Evolutionary conservation across 192 early-diverging fungal species (phyloP).

Genomic region (Thamnidium elegans): DNA sequence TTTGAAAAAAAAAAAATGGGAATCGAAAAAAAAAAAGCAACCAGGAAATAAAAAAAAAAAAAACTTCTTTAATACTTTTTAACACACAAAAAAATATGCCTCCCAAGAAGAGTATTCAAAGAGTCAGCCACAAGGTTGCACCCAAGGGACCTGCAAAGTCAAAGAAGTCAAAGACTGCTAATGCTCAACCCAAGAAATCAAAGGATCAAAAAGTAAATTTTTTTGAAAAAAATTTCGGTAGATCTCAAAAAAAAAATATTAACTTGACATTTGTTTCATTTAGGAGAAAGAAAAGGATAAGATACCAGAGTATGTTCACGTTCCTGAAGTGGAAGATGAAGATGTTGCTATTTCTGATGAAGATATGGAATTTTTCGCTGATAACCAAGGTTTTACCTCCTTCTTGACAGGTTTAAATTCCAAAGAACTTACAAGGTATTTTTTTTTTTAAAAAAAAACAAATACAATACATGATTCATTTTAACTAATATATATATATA

Average conservation of each 20-base stretch:
- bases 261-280: background rate
- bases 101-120: constrained; percentile 3
- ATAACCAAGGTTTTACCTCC: constrained; percentile 55
- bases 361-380: constrained; percentile 70
- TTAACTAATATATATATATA: too few species aligned
- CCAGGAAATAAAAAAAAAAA: too few species aligned
- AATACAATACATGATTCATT: too few species aligned
- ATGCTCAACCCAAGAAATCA: background rate
- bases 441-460: too few species aligned
- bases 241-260: background rate
- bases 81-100: background rate
- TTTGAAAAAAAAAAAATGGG: too few species aligned
- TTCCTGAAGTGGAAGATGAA: constrained; percentile 47
- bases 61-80: too few species aligned
- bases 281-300: constrained; percentile 12
- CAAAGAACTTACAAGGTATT: constrained; percentile 58
- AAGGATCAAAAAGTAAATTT: constrained; percentile 1
- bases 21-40: too few species aligned
- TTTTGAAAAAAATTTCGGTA: background rate
- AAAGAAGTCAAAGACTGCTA: background rate
- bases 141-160: background rate
- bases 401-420: constrained; percentile 68
- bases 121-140: background rate
- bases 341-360: constrained; percentile 68
- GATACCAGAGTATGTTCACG: constrained; percentile 27